Evolutionary conservation across 164 flowering plant genomes (phyloP).

Genomic region (Liriodendron chinense): DNA sequence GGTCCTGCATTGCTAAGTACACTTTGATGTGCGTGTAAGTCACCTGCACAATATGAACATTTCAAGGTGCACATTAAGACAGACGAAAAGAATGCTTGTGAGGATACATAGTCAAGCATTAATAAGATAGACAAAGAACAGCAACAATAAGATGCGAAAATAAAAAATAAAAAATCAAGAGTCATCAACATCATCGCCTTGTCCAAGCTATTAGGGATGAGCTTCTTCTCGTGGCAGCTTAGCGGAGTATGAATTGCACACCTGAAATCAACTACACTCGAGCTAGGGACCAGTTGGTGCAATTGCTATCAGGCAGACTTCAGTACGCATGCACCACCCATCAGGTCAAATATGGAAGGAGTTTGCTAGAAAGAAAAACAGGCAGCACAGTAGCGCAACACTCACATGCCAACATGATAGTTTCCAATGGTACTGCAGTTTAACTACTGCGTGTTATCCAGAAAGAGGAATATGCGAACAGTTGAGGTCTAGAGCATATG

Average conservation of each 20-base stretch:
- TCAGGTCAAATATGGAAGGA: background rate
- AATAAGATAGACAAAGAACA: too few relatives aligned
- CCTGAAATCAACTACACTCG: background rate
- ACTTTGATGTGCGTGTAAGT: constrained; percentile 45
- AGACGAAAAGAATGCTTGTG: background rate
- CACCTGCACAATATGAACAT: constrained; percentile 27
- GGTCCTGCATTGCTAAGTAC: constrained; percentile 35
- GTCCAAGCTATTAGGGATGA: background rate
- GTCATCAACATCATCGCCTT: background rate
- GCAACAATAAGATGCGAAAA: too few relatives aligned
- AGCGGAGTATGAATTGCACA: background rate
- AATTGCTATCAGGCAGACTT: background rate
- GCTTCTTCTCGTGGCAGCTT: background rate
- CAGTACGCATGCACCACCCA: background rate
- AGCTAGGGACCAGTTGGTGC: background rate
- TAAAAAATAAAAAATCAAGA: background rate
- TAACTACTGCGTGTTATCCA: background rate
- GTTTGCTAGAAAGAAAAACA: background rate
- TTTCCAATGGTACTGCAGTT: too few relatives aligned
- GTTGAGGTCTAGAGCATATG: too few relatives aligned
- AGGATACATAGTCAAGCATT: background rate
- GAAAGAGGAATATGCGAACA: background rate
- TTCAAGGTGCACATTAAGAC: background rate
- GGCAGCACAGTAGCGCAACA: background rate
- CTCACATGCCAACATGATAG: background rate